Base-by-base conservation (phyloP, 148 eudicot genomes). In the Silene latifolia region DNA sequence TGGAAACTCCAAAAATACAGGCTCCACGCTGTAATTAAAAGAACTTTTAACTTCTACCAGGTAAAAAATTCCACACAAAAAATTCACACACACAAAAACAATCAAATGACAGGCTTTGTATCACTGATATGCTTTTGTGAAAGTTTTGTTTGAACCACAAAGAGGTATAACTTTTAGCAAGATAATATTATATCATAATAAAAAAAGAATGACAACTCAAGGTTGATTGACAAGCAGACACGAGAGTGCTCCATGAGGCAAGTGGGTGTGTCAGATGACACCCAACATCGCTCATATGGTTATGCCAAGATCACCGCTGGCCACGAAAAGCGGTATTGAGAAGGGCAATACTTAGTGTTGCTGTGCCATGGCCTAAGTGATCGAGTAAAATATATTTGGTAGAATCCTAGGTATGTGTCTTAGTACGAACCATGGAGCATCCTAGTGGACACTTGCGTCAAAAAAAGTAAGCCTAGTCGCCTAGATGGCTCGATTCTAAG, bases 1-100 rank as follows among this genome's bases (percentile, higher is more conserved):
- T 67, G 96, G 96, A 79, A 93, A 93, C 82, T 93, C 98, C 62
- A 93, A 73, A 73, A 82, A 87, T 58, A 90, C 86, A 78, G 96
- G 90, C 75, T 93, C 98, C 72, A 81, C 44, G 72, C 97, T 90
- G 89, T 80, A 85, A 81, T 79, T 65, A 74, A 57, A 61, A 68
- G 58, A 69, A 66, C 12, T 9, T 9, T 44, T 74, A 56, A 72
- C 35, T 19, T 17, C 5, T 3, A 60, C 17, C 24, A 58, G 63
- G 29, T 56, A 57, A 24, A 74, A 27, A 67, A 27, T 27, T 25
- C 8, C 35, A 20, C 10, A 8, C 8, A 32, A 32, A 19, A 4
- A 20, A 4, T 4, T 57, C 5, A 44, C 18, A 7, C 3, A 24
- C 42, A 47, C 46, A 61, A 11, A 47, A 73, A 11, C 46, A 48